Evolutionary conservation across 2,329 filamentous ascomycete genomes (phyloP).

Genomic region (Xylaria polymorpha): DNA sequence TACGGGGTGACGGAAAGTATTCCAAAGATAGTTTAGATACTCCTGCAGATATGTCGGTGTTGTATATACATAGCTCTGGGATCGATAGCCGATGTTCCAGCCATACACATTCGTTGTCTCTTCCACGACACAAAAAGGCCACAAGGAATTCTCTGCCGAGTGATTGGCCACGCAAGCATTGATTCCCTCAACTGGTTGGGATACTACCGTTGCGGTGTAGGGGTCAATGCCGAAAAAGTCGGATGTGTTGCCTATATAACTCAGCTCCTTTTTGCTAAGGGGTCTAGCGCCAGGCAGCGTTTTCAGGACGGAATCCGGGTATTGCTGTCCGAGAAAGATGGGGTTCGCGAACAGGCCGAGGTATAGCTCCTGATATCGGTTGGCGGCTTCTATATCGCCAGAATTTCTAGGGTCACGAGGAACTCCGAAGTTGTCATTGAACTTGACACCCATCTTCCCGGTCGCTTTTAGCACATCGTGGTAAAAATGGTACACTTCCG

Average conservation of each 20-base stretch:
- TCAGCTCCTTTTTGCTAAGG: slow-evolving; percentile 55
- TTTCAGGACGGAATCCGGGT: slow-evolving; percentile 59
- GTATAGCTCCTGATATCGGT: slow-evolving; percentile 60
- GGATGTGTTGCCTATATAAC: slow-evolving; percentile 60
- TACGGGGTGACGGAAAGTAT: slow-evolving; percentile 64
- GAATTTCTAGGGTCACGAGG: slow-evolving; percentile 55
- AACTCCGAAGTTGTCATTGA: slow-evolving; percentile 63
- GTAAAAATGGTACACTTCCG: slow-evolving; percentile 64
- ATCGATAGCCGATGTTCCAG: slow-evolving; percentile 69
- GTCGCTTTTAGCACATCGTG: slow-evolving; percentile 63
- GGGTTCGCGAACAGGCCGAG: slow-evolving; percentile 65
- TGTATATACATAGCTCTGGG: slow-evolving; percentile 67
- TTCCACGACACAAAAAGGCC: slow-evolving; percentile 65
- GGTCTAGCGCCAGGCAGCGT: slow-evolving; percentile 56
- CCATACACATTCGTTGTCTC: slow-evolving; percentile 60
- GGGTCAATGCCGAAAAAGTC: slow-evolving; percentile 69
- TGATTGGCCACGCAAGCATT: slow-evolving; percentile 60
- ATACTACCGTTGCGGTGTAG: slow-evolving; percentile 67
- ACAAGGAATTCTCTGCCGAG: slow-evolving; percentile 54
- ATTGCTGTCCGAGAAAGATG: slow-evolving; percentile 63
- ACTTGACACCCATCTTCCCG: slow-evolving; percentile 63
- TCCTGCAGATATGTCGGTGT: slow-evolving; percentile 68
- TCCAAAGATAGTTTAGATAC: slow-evolving; percentile 68
- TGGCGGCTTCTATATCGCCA: slow-evolving; percentile 58
- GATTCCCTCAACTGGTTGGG: slow-evolving; percentile 58